Base-by-base conservation (phyloP, 2,329 filamentous ascomycete genomes). In the Cladosporium austrohemisphaericum region DNA sequence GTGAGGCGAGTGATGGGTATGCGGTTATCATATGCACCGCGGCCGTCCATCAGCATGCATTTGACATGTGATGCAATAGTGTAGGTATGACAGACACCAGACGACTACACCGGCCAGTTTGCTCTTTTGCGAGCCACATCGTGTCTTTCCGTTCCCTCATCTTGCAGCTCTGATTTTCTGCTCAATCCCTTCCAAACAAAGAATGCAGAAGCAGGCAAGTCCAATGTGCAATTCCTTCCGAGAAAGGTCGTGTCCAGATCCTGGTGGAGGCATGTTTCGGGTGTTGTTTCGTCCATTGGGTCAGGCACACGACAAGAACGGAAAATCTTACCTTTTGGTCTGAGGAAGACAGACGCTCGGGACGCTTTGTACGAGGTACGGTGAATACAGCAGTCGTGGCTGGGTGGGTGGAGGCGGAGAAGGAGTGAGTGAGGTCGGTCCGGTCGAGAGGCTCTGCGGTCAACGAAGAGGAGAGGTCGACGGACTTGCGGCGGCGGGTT, bases 401-500 rank as follows among this genome's bases (percentile, higher is more conserved):
- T 29, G 37, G 49, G 48, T 28, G 31, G 25, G 23, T 33, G 43
- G 43, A 49, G 38, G 49, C 49, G 38, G 31, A 33, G 38, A 33
- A 32, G 49, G 16, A 43, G 49, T 26, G 41, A 33, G 26, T 41
- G 49, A 36, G 26, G 51, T 44, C 25, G 38, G 41, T 54, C 41
- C 52, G 45, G 63, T 65, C 63, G 62, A 59, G 57, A 48, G 53
- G 62, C 66, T 67, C 67, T 66, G 60, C 63, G 65, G 57, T 66
- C 65, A 70, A 70, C 68, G 67, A 68, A 66, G 68, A 68, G 64
- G 64, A 66, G 63, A 65, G 61, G 58, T 60, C 60, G 62, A 65
- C 61, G 56, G 50, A 49, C 4, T 13, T 22, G 32, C 43, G 46
- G 36, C n/a, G 22, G 46, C 26, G 37, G 47, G 37, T 36, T n/a